These are phyloP conservation scores for Myochromella boudieri DNA, from an alignment of 768 basidiomycete genomes.

Conservation along the genomic window DNA sequence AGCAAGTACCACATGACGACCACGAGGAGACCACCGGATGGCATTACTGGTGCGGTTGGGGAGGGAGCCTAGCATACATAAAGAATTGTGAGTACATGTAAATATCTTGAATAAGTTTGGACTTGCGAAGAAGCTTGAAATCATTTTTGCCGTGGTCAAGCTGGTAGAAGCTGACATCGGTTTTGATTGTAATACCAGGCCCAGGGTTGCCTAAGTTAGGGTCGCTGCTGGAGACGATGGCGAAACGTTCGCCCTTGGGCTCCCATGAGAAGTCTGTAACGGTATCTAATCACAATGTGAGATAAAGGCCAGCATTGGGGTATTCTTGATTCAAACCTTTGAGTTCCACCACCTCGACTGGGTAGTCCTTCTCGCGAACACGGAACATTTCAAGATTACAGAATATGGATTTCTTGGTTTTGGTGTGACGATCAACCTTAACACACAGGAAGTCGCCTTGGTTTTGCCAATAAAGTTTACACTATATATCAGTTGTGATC, in stretches of 20 bases:
- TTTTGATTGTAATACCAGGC: constrained; percentile 93
- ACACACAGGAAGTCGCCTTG: constrained; percentile 98
- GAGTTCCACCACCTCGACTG: constrained; percentile 95
- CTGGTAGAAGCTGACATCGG: constrained; percentile 95
- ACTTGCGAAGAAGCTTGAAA: constrained; percentile 88
- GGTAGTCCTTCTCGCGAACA: constrained; percentile 95
- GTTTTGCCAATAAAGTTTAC: constrained; percentile 98
- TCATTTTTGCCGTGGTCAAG: constrained; percentile 91
- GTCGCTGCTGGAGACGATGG: constrained; percentile 91
- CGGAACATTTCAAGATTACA: constrained; percentile 98
- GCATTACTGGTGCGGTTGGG: constrained; percentile 87
- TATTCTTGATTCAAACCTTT: constrained; percentile 60
- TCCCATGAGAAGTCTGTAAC: constrained; percentile 99
- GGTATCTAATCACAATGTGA: constrained; percentile 57
- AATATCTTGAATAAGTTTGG: too few species aligned
- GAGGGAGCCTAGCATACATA: constrained; percentile 57
- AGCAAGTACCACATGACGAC: constrained; percentile 92
- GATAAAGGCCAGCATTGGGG: constrained; percentile 8
- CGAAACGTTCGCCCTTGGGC: constrained; percentile 95
- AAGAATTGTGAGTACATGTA: constrained; percentile 4
- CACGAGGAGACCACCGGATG: constrained; percentile 95
- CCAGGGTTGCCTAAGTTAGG: constrained; percentile 90
- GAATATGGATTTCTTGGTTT: constrained; percentile 97
- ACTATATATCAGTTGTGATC: constrained; percentile 46
- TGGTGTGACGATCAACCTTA: constrained; percentile 97